Conservation (phyloP, 2,329 filamentous ascomycete genomes). For the Aspergillus sp. region DNA sequence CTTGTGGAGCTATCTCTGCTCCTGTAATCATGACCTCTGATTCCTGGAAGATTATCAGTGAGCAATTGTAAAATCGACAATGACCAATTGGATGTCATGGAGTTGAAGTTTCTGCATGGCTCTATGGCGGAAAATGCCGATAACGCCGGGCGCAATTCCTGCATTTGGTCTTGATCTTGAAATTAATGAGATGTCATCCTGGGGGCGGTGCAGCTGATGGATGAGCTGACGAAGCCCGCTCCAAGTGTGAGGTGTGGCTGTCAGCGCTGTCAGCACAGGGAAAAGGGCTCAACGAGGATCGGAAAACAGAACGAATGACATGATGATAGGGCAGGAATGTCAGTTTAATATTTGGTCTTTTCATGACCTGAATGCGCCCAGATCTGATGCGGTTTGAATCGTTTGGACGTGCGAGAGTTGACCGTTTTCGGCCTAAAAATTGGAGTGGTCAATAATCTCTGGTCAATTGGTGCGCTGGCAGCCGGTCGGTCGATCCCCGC, state of each 20-base stretch:
- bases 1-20: not conserved
- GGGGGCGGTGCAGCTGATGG: not conserved
- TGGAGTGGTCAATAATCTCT: not conserved
- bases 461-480: not conserved
- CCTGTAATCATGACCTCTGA: not conserved
- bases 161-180: no score
- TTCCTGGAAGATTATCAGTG: not conserved
- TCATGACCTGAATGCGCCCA: not conserved
- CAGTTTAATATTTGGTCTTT: not conserved
- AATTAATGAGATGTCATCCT: not conserved
- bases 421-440: constrained; percentile 1
- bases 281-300: not conserved
- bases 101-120: not conserved
- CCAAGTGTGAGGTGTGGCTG: not conserved
- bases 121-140: not conserved
- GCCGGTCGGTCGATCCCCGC: constrained; percentile 12
- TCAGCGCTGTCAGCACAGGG: not conserved
- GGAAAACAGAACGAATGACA: not conserved
- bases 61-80: not conserved
- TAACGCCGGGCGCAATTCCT: not conserved
- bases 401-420: not conserved
- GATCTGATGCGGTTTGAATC: not conserved
- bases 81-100: not conserved
- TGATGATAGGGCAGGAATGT: not conserved
- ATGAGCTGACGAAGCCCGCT: not conserved